Evolutionary conservation across 2,329 filamentous ascomycete genomes (phyloP), one percentile per base, ranked within the genome.

Genomic region (Tolypocladium inflatum): DNA sequence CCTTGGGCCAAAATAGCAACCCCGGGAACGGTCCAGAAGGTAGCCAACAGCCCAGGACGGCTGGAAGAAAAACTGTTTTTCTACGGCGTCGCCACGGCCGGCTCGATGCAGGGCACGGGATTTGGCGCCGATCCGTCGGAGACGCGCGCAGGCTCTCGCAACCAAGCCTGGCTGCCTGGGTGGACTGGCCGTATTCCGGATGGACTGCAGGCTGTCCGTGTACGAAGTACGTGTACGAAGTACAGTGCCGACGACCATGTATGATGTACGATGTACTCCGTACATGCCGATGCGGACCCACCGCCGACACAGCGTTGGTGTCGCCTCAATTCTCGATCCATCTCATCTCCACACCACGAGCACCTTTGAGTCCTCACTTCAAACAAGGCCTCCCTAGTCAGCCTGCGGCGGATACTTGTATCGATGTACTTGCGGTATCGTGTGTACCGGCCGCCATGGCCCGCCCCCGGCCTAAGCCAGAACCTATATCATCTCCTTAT

Each of bases 261-360:
- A 37, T 5, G 35, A 5, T 37, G 35, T 37, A 5, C 11, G n/a
- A 42, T n/a, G 39, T 41, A 51, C 48, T 11, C 26, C 48, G 26
- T 51, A 51, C 48, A 33, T 33, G 48, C 3, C 38, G 53, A 38
- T 26, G 42, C 30, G 33, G 55, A 15, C 42, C 54, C 55, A 56
- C 55, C 35, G 45, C 43, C 23, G 38, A 42, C 53, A 55, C 51
- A 38, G 56, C 52, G 41, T 45, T 54, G 59, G 59, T 52, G 59
- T 55, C 56, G 55, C 54, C 52, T 42, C 57, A 45, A 55, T 58
- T 53, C 57, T 56, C 57, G 59, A 58, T 59, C 55, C 56, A 54
- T 60, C 56, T 26, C 54, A 58, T 61, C 61, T 63, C 57, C 59
- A 60, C 60, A 59, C 52, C 55, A 50, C 53, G 57, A 57, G 57